Percentiles rank a stretch among this genome's conserved stretches.
Conservation (phyloP, 1,284 basidiomycete genomes). For the Afroboletus lepidellus region DNA sequence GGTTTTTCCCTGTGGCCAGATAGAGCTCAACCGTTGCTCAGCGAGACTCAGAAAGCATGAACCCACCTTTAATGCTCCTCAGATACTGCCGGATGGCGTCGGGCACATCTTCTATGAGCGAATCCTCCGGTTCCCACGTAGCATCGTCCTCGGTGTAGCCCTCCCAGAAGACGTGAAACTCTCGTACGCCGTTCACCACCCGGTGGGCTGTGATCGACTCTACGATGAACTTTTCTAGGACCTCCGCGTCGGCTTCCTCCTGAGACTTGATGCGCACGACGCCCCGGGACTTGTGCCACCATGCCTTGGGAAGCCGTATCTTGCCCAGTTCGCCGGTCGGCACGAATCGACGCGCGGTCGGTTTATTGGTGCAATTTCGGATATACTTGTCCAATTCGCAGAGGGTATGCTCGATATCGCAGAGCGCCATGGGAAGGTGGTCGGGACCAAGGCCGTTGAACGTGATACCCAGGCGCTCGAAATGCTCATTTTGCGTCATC, state of each 20-base stretch:
- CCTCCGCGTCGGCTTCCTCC: constrained; percentile 38
- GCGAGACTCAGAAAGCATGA: neutral
- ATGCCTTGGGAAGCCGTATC: constrained; percentile 49
- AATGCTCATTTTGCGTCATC: constrained; percentile 51
- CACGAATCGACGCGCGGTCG: constrained; percentile 30
- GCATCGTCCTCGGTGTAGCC: constrained; percentile 56
- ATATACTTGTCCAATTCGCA: constrained; percentile 70
- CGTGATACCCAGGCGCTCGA: constrained; percentile 47
- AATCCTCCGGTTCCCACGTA: constrained; percentile 59
- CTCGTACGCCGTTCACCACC: constrained; percentile 29
- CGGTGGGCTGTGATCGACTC: constrained; percentile 35
- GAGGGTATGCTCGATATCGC: constrained; percentile 64
- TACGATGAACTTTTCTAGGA: constrained; percentile 40
- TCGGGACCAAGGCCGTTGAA: constrained; percentile 49
- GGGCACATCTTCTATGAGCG: constrained; percentile 47
- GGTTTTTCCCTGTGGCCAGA: constrained; percentile 9
- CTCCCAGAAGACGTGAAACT: constrained; percentile 60
- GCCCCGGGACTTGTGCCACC: constrained; percentile 42
- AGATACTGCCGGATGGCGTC: constrained; percentile 23
- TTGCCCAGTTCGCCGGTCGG: constrained; percentile 29
- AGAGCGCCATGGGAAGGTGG: constrained; percentile 47
- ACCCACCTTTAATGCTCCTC: constrained; percentile 14
- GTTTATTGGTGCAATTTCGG: constrained; percentile 35
- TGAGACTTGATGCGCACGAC: constrained; percentile 39
- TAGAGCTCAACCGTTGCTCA: neutral